Evolutionary conservation across 768 basidiomycete genomes (phyloP).

Genomic region (Fomitopsis pulvina): DNA sequence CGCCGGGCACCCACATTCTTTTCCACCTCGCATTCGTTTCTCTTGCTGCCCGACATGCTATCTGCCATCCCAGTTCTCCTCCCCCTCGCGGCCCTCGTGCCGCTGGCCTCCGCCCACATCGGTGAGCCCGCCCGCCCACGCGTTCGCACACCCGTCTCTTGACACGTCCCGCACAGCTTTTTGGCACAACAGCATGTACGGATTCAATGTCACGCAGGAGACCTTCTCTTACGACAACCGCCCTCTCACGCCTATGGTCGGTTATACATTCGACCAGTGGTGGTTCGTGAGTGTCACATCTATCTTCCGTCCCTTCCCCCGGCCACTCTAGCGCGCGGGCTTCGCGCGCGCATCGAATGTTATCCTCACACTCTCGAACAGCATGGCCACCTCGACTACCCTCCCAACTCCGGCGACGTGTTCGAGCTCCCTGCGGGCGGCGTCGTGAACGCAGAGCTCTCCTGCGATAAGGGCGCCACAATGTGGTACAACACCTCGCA

Average conservation of each 20-base stretch:
- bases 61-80: constrained; percentile 8
- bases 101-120: constrained; percentile 14
- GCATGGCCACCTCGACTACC: constrained; percentile 49
- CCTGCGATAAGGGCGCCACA: constrained; percentile 56
- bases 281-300: constrained; percentile 28
- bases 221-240: constrained; percentile 29
- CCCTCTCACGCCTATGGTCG: constrained; percentile 29
- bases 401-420: constrained; percentile 50
- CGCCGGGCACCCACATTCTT: constrained; percentile 14
- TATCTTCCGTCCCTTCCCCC: not conserved
- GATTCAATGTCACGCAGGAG: constrained; percentile 30
- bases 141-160: not conserved
- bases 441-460: constrained; percentile 44
- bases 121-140: constrained; percentile 3
- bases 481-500: constrained; percentile 41
- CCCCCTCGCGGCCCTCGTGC: constrained; percentile 12
- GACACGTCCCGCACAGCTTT: constrained; percentile 16
- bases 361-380: not conserved
- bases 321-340: not conserved
- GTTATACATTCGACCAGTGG: constrained; percentile 28
- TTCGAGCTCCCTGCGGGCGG: constrained; percentile 56
- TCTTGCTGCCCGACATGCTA: constrained; percentile 12
- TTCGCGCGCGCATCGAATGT: not conserved
- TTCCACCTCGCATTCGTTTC: constrained; percentile 9
- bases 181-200: constrained; percentile 30